phyloP scores from a whole-genome alignment of 345 rosid species.

The Mercurialis annua region DNA sequence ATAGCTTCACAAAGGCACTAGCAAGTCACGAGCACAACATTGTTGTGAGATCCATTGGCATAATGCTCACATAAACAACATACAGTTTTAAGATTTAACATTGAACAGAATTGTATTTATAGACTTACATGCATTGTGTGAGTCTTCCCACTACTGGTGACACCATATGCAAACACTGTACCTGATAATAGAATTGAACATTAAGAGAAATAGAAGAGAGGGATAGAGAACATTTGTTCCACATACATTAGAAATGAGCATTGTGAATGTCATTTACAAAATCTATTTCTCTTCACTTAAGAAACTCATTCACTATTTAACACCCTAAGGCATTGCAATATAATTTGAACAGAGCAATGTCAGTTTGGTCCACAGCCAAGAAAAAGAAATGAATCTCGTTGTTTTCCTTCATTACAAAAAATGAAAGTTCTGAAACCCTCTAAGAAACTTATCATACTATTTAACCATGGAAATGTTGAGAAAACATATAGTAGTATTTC shows the following conservation, averaged over 20 bases:
- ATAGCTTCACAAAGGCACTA: neutral
- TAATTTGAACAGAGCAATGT: neutral
- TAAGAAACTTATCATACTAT: neutral
- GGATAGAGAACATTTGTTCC: neutral
- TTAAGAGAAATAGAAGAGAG: neutral
- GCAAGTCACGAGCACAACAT: neutral
- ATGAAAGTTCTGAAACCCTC: neutral
- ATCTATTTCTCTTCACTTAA: neutral
- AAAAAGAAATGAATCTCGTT: neutral
- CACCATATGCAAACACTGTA: slow-evolving; percentile 98
- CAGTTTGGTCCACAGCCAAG: neutral
- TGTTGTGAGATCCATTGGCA: neutral
- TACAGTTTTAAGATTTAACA: neutral
- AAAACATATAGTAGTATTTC: neutral
- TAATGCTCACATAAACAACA: neutral
- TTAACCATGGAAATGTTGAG: neutral
- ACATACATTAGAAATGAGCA: neutral
- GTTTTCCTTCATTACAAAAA: neutral
- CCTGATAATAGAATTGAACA: slow-evolving; percentile 38
- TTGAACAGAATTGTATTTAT: slow-evolving; percentile 1
- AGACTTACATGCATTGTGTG: slow-evolving; percentile 94
- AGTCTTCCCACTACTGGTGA: slow-evolving; percentile 94
- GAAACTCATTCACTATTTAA: neutral
- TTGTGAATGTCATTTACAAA: neutral
- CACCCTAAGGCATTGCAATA: neutral